A percentile compares a stretch with the other conserved stretches of the same genome.
phyloP scores from a whole-genome alignment of 2,329 filamentous ascomycete species.

The Thelonectria blattea region DNA sequence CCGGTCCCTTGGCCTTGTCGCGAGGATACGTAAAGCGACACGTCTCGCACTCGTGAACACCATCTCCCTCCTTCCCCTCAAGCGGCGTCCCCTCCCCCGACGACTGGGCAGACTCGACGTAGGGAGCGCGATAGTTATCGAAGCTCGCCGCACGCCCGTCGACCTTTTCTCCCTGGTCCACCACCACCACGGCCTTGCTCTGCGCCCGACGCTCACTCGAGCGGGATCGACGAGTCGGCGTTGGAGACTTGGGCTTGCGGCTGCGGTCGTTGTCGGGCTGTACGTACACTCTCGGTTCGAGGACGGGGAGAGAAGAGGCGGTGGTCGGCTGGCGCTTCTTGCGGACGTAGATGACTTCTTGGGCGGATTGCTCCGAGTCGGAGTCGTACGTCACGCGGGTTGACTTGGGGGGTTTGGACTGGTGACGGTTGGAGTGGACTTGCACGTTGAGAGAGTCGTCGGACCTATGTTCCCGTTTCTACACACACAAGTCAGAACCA shows the following conservation, averaged over 20 bases:
- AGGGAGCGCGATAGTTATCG: constrained; percentile 35
- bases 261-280: neutral
- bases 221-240: constrained; percentile 32
- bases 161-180: constrained; percentile 6
- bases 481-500: neutral
- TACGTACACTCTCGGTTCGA: neutral
- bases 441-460: constrained; percentile 12
- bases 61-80: neutral
- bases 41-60: neutral
- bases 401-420: neutral
- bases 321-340: neutral
- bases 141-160: neutral
- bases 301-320: neutral
- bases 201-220: constrained; percentile 40
- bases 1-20: neutral
- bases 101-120: constrained; percentile 34
- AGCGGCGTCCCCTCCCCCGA: constrained; percentile 7
- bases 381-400: neutral
- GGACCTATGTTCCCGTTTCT: neutral
- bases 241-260: constrained; percentile 10
- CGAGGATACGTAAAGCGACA: too few species aligned
- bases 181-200: constrained; percentile 22
- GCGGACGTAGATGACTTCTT: neutral
- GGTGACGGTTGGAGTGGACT: neutral
- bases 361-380: neutral